Evolutionary conservation across 2,329 filamentous ascomycete species (phyloP).

Genomic region (Fusarium udum): DNA sequence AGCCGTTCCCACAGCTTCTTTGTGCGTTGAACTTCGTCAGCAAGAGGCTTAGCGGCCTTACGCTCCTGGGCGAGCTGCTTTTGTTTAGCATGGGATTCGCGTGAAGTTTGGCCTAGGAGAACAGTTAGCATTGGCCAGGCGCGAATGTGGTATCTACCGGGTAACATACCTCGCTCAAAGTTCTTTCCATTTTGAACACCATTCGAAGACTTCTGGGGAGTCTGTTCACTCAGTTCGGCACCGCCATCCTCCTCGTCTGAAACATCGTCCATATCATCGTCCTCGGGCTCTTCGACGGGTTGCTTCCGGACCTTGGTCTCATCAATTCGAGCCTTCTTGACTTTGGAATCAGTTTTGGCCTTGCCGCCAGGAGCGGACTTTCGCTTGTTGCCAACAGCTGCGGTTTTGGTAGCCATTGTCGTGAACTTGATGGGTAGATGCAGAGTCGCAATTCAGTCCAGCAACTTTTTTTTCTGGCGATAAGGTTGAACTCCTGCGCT

Average conservation of each 20-base stretch:
- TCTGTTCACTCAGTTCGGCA: constrained; percentile 54
- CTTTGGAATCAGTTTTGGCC: constrained; percentile 52
- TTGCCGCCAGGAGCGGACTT: constrained; percentile 61
- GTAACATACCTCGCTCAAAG: constrained; percentile 54
- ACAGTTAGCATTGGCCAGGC: constrained; percentile 8
- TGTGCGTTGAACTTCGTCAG: constrained; percentile 84
- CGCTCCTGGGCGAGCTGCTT: constrained; percentile 88
- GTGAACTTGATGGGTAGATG: constrained; percentile 25
- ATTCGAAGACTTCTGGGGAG: constrained; percentile 50
- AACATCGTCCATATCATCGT: constrained; percentile 55
- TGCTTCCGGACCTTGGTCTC: constrained; percentile 47
- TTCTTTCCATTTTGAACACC: constrained; percentile 49
- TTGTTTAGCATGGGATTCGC: constrained; percentile 92
- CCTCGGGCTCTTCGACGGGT: constrained; percentile 53
- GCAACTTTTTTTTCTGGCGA: constrained; percentile 43
- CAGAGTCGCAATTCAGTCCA: constrained; percentile 31
- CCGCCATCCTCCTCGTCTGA: constrained; percentile 67
- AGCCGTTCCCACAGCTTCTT: constrained; percentile 98
- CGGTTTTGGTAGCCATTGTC: constrained; percentile 60
- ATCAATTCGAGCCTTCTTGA: constrained; percentile 63
- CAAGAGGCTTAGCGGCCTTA: constrained; percentile 91
- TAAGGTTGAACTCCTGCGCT: constrained; percentile 26
- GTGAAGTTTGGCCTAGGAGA: constrained; percentile 68
- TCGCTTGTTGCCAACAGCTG: constrained; percentile 63
- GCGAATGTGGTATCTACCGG: not conserved